A percentile compares a stretch with the other conserved stretches of the same genome.
Conservation (phyloP, 768 basidiomycete species). For the Postia placenta region DNA sequence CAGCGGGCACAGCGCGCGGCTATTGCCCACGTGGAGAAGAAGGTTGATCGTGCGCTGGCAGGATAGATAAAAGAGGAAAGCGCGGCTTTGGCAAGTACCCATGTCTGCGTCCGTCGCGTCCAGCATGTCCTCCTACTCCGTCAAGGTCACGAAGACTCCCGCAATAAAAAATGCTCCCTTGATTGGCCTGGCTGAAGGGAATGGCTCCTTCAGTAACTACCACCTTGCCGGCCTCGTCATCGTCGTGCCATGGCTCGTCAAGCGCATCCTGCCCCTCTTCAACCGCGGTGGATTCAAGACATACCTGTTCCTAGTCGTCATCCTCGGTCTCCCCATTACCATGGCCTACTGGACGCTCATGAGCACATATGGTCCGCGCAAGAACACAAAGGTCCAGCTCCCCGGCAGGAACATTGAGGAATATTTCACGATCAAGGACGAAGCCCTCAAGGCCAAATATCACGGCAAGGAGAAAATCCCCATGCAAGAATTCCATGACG, state of each 20-base stretch:
- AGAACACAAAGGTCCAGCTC: conserved; percentile 78
- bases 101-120: conserved; percentile 4
- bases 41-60: background rate
- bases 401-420: conserved; percentile 84
- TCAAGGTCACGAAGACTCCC: conserved; percentile 59
- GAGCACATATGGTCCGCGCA: conserved; percentile 73
- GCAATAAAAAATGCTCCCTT: conserved; percentile 85
- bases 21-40: too few species aligned
- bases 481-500: conserved; percentile 96
- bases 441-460: conserved; percentile 73
- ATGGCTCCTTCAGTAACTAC: conserved; percentile 73
- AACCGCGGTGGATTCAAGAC: conserved; percentile 81
- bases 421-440: conserved; percentile 89
- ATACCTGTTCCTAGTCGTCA: conserved; percentile 70
- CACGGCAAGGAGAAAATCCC: conserved; percentile 87
- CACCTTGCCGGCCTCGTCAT: conserved; percentile 76
- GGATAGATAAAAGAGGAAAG: conserved; percentile 5
- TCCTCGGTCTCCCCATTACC: conserved; percentile 73
- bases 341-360: conserved; percentile 87
- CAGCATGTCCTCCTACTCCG: conserved; percentile 38
- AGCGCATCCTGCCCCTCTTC: conserved; percentile 76
- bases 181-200: conserved; percentile 79
- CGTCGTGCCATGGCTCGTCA: conserved; percentile 78
- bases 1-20: too few species aligned
- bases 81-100: conserved; percentile 1